A percentile compares a stretch with the other conserved stretches of the same genome.
These are phyloP conservation scores for Fonsecaea erecta DNA, from an alignment of 2,329 filamentous ascomycete species.

Conservation along the genomic window DNA sequence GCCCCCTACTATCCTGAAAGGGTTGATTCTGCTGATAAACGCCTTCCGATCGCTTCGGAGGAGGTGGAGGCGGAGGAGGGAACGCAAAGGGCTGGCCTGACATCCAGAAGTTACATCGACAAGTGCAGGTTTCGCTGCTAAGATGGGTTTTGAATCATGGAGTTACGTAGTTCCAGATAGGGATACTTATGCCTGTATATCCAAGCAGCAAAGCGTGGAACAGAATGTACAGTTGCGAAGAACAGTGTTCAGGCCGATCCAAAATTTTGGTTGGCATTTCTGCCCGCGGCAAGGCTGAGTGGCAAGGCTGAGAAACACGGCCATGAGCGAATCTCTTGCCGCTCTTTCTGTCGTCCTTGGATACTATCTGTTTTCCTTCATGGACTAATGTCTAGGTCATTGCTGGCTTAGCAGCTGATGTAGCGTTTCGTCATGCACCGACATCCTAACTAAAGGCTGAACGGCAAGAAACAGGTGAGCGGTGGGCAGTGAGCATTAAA, in stretches of 20 bases:
- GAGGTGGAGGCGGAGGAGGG: slow-evolving; percentile 52
- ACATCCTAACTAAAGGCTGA: too few species aligned
- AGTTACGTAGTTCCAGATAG: not conserved
- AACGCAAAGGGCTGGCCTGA: slow-evolving; percentile 50
- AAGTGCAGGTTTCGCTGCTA: not conserved
- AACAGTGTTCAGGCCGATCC: not conserved
- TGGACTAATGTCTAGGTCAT: too few species aligned
- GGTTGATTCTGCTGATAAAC: slow-evolving; percentile 10
- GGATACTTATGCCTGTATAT: not conserved
- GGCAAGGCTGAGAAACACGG: not conserved
- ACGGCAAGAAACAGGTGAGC: not conserved
- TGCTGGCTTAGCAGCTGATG: too few species aligned
- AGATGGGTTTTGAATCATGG: not conserved
- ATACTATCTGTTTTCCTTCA: too few species aligned
- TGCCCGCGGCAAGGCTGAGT: not conserved
- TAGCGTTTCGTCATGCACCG: too few species aligned
- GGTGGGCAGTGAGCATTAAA: not conserved
- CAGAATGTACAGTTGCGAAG: not conserved
- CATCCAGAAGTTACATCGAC: slow-evolving; percentile 20
- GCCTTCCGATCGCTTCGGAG: slow-evolving; percentile 37
- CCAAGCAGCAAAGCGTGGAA: not conserved
- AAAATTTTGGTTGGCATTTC: not conserved
- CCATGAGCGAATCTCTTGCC: not conserved
- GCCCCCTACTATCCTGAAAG: slow-evolving; percentile 25
- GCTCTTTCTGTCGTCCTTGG: not conserved